These are phyloP conservation scores for Solanum medicagineum DNA, from an alignment of 257 asterid species.

Conservation along the genomic window DNA sequence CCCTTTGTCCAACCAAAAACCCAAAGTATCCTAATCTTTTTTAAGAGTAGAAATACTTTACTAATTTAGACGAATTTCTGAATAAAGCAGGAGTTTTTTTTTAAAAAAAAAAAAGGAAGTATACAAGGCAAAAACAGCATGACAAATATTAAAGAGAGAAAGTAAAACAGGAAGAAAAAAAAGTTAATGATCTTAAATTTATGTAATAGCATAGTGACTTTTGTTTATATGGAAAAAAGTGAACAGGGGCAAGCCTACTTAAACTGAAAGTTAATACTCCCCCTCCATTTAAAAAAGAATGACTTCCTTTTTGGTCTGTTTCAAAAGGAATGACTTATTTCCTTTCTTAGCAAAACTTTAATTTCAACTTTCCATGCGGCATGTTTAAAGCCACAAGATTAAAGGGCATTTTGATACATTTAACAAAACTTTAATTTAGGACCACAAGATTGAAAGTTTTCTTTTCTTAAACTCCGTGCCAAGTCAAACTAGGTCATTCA, in stretches of 20 bases:
- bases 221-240: not conserved
- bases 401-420: no score
- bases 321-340: no score
- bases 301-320: no score
- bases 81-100: no score
- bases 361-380: no score
- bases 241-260: not conserved
- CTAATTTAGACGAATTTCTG: not conserved
- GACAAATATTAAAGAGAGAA: not conserved
- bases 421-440: no score
- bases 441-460: no score
- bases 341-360: no score
- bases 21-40: not conserved
- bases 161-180: not conserved
- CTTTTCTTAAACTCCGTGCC: no score
- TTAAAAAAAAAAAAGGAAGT: not conserved
- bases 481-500: no score
- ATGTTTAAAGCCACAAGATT: no score
- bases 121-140: not conserved
- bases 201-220: not conserved
- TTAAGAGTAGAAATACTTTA: not conserved
- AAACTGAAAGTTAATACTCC: not conserved
- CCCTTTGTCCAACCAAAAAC: not conserved
- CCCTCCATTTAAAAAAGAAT: no score
- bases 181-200: not conserved